These are phyloP conservation scores for Ceratobasidium sp. DNA, from an alignment of 1,284 basidiomycete species.

Conservation along the genomic window DNA sequence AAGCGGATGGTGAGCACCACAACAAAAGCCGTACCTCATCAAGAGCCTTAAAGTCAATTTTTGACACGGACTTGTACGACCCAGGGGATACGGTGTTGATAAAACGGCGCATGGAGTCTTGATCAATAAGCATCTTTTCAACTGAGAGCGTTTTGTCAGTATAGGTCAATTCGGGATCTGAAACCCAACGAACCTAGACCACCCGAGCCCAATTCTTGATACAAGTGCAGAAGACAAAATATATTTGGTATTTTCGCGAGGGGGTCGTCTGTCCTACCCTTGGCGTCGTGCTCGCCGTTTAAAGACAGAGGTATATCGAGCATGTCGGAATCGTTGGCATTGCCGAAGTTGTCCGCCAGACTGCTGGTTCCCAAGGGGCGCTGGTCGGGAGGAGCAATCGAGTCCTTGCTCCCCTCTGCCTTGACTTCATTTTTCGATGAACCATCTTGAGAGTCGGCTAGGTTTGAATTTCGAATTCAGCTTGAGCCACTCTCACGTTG, in stretches of 20 bases:
- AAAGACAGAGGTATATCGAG: not conserved
- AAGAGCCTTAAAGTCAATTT: conserved; percentile 64
- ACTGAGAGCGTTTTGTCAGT: not conserved
- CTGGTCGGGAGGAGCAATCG: not conserved
- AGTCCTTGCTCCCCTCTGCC: not conserved
- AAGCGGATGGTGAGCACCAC: not conserved
- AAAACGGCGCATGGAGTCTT: conserved; percentile 37
- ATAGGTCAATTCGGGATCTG: not conserved
- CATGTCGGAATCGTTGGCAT: conserved; percentile 7
- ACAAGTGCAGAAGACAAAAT: conserved; percentile 48
- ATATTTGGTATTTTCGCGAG: conserved; percentile 33
- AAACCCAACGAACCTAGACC: conserved; percentile 42
- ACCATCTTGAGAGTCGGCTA: not conserved
- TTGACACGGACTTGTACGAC: conserved; percentile 18
- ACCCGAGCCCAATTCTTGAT: conserved; percentile 45
- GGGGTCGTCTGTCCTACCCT: conserved; percentile 65
- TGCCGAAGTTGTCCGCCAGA: too few species aligned
- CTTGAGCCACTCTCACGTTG: not conserved
- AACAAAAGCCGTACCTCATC: conserved; percentile 6
- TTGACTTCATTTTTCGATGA: not conserved
- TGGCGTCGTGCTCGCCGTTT: conserved; percentile 50
- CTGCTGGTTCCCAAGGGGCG: too few species aligned
- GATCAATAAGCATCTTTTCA: conserved; percentile 43
- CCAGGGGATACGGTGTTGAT: conserved; percentile 37
- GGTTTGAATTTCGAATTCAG: not conserved